Evolutionary conservation across 139 green algal genomes (phyloP).

Genomic region (Dunaliella primolecta): DNA sequence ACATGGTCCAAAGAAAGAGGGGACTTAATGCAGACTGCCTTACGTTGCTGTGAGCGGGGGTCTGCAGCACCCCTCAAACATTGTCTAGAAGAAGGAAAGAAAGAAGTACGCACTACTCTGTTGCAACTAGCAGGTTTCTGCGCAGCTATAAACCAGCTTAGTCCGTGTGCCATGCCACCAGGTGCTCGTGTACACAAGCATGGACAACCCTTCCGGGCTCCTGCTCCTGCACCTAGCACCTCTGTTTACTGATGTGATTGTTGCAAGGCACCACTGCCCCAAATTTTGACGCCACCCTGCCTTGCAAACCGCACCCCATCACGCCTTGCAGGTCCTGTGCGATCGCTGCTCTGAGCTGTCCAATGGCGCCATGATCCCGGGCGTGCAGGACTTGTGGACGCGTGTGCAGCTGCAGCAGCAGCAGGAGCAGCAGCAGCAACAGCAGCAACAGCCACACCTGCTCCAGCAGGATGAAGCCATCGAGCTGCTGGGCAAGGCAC

Average conservation of each 20-base stretch:
- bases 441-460: neutral
- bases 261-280: too few relatives aligned
- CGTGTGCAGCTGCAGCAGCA: conserved; percentile 6
- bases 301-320: too few relatives aligned
- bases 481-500: conserved; percentile 38
- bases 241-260: too few relatives aligned
- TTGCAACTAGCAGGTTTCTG: too few relatives aligned
- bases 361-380: conserved; percentile 83
- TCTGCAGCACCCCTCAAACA: neutral
- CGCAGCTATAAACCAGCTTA: too few relatives aligned
- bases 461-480: conserved; percentile 2
- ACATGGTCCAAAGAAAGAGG: neutral
- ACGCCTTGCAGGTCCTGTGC: conserved; percentile 56
- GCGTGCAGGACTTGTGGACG: conserved; percentile 54
- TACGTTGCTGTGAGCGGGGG: neutral
- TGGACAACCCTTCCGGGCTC: too few relatives aligned
- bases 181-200: too few relatives aligned
- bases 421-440: conserved; percentile 16
- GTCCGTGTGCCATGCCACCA: too few relatives aligned
- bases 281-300: too few relatives aligned
- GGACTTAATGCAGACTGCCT: neutral
- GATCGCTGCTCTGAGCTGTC: conserved; percentile 73
- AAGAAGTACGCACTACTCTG: too few relatives aligned
- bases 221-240: neutral
- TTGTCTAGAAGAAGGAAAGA: too few relatives aligned